Evolutionary conservation across 768 basidiomycete genomes (phyloP), one percentile per base, ranked within the genome.

Genomic region (Calvatia gigantea): DNA sequence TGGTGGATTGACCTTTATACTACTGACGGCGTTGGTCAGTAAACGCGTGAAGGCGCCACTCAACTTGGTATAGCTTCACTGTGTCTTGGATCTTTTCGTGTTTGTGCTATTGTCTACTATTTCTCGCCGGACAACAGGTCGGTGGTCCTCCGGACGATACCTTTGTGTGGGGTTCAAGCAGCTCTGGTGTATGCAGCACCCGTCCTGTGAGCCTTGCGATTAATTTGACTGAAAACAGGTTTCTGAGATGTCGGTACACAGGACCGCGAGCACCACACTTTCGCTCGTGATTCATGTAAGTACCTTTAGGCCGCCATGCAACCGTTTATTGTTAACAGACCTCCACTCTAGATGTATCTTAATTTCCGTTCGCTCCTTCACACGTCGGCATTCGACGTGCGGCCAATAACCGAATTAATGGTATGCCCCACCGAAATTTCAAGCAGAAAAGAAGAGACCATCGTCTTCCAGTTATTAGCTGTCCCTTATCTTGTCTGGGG

Each of bases 41-140:
- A 64, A 48, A n/a, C 49, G 45, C 9, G 63, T 72, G 50, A 68
- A 68, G n/a, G 35, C 65, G 69, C 44, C 65, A 65, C 54, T 53
- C 66, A n/a, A 70, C 69, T 1, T 73, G 68, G 69, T 70, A 69
- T 54, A 67, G 65, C 51, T 71, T 73, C 54, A 60, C 61, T 27
- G 38, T 52, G 4, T 64, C 65, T 19, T 73, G 70, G 70, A 65
- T 70, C 29, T 14, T 70, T 32, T 70, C 67, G 3, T 59, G 60
- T 23, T 32, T 67, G 19, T 70, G 66, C 11, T 73, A 71, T 42
- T 65, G 66, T n/a, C 60, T 71, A 31, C 60, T 69, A 28, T 63
- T 67, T 54, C 54, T 70, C 47, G 60, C 67, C 42, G 70, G 70
- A 6, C 68, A 73, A 53, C 67, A 69, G 58, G 56, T 58, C 41